Percentiles rank a stretch among this genome's conserved stretches.
Evolutionary conservation across 192 early-diverging fungal genomes (phyloP).

Genomic region (Backusella liffmaniae): DNA sequence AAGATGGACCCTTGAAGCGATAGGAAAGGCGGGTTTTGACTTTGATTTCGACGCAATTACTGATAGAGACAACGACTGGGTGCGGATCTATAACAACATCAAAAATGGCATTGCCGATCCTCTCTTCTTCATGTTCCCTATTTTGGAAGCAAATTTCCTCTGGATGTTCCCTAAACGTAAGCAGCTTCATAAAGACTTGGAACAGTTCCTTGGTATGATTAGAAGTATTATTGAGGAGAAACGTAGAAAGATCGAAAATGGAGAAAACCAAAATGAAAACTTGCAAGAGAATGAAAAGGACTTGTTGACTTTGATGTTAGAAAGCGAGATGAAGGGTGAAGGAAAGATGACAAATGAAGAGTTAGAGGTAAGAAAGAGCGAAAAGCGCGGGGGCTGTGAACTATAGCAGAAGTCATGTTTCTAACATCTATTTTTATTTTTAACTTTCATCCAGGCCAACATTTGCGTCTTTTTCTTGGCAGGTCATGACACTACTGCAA

Average conservation of each 20-base stretch:
- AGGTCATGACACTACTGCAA: slow-evolving; percentile 59
- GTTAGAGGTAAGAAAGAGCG: neutral
- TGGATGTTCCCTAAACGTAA: neutral
- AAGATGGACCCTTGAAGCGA: neutral
- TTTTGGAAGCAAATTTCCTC: neutral
- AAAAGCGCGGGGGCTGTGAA: neutral
- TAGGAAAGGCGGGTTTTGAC: neutral
- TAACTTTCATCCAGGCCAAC: slow-evolving; percentile 8
- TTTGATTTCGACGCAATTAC: neutral
- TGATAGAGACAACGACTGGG: neutral
- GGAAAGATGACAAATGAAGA: neutral
- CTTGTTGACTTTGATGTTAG: slow-evolving; percentile 29
- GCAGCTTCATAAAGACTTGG: neutral
- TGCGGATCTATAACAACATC: neutral
- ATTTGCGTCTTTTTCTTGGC: slow-evolving; percentile 53
- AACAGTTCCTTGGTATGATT: neutral
- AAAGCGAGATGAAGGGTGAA: slow-evolving; percentile 6
- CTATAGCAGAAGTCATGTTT: neutral
- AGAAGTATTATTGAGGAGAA: slow-evolving; percentile 5
- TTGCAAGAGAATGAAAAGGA: slow-evolving; percentile 3
- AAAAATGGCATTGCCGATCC: neutral
- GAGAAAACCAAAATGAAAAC: neutral
- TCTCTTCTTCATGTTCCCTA: neutral
- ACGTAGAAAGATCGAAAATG: slow-evolving; percentile 13
- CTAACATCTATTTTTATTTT: neutral